Evolutionary conservation across 192 early-diverging fungal genomes (phyloP).

Genomic region (Entomortierella lignicola): DNA sequence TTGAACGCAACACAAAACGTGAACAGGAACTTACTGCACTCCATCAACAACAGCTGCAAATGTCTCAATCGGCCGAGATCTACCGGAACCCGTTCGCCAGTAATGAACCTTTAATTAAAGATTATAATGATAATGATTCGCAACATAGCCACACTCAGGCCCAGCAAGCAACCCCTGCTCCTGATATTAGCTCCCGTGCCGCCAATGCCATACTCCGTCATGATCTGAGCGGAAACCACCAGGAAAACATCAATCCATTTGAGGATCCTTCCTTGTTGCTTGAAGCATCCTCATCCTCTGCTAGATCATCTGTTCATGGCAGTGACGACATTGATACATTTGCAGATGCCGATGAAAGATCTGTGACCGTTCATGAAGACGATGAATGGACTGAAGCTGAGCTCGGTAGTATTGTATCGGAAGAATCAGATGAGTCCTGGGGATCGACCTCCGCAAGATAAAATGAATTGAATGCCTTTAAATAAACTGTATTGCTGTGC

Average conservation of each 20-base stretch:
- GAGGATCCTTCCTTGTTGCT: conserved; percentile 23
- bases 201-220: conserved; percentile 42
- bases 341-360: conserved; percentile 35
- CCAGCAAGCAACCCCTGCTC: neutral
- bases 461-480: neutral
- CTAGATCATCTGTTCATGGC: conserved; percentile 15
- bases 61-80: conserved; percentile 12
- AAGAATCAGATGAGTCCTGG: conserved; percentile 50
- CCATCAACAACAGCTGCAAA: conserved; percentile 4
- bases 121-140: neutral
- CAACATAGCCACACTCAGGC: neutral
- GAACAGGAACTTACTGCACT: conserved; percentile 8
- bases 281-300: conserved; percentile 13
- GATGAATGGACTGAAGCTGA: conserved; percentile 52
- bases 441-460: conserved; percentile 9
- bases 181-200: conserved; percentile 7
- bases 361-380: conserved; percentile 28
- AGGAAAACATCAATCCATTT: conserved; percentile 41
- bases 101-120: conserved; percentile 22
- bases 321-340: conserved; percentile 12
- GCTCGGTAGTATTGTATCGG: conserved; percentile 39
- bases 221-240: conserved; percentile 40
- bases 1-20: conserved; percentile 8
- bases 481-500: too few species aligned
- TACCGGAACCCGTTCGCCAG: conserved; percentile 34